Percentiles rank a stretch among this genome's conserved stretches.
These are phyloP conservation scores for Magnusiomyces clavatus DNA, from an alignment of 1,139 yeast species.

Conservation along the genomic window DNA sequence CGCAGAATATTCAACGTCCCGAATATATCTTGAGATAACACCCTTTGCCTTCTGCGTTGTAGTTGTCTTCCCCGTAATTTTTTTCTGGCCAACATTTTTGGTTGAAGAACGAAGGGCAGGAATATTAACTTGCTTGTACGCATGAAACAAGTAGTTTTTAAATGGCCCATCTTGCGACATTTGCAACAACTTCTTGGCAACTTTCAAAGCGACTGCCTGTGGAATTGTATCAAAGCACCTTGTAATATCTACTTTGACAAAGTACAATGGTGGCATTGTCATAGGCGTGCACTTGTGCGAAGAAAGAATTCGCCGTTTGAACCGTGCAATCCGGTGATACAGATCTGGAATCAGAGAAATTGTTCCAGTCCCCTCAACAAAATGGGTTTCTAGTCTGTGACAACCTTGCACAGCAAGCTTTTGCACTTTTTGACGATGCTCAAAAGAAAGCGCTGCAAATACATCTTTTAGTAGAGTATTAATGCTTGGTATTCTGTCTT, in stretches of 20 bases:
- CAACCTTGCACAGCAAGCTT: neutral
- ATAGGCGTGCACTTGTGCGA: neutral
- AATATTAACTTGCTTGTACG: neutral
- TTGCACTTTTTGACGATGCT: slow-evolving; percentile 20
- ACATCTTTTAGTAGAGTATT: slow-evolving; percentile 25
- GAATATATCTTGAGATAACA: neutral
- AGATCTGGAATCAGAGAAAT: slow-evolving; percentile 16
- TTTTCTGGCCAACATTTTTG: no score
- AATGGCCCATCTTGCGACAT: neutral
- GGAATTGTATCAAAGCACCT: slow-evolving; percentile 77
- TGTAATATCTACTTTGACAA: slow-evolving; percentile 68
- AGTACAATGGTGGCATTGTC: slow-evolving; percentile 38
- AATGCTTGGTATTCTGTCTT: slow-evolving; percentile 14
- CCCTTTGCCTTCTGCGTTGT: no score
- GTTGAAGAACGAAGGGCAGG: neutral
- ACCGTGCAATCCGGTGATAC: slow-evolving; percentile 16
- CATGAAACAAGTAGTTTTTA: slow-evolving; percentile 2
- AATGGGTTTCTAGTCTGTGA: slow-evolving; percentile 2
- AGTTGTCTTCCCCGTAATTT: no score
- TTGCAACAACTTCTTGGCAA: neutral
- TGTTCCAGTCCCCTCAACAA: slow-evolving; percentile 4
- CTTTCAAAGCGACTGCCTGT: slow-evolving; percentile 36
- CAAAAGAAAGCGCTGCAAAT: slow-evolving; percentile 20
- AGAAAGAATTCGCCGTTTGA: slow-evolving; percentile 9
- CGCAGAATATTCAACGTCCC: neutral